Base-by-base conservation (phyloP, 495 filamentous ascomycete species). In the Mycothermus thermophilus region DNA sequence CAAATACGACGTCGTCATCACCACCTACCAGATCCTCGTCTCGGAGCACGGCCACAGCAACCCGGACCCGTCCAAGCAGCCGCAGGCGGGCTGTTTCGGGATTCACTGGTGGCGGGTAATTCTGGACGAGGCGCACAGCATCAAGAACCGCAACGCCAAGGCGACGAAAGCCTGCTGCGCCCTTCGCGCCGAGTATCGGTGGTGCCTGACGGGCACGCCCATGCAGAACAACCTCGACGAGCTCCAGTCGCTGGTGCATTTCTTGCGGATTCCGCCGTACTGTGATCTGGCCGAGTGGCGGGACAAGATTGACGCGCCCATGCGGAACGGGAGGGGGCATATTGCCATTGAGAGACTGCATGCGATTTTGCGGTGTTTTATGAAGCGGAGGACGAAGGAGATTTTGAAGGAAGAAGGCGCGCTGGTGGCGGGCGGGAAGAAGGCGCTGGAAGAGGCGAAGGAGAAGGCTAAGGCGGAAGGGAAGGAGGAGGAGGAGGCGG, bases 191-290 rank as follows among this genome's bases (percentile, higher is more conserved):
- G 77, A 85, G 46, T 93, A 92, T 53, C 69, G 90, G 35, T 97
- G 90, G 90, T 95, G 90, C 50, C 64, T 97, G 34, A 92, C 84
- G 2, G 90, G 90, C 40, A 97, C 90, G 5, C 90, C 90, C 0
- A 78, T 97, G 74, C 90, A 97, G 48, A 97, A 97, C 51, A 95
- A 93, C 41, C 69, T 97, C n/a, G 90, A 95, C 39, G 90, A 97
- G 58, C 59, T 97, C 28, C 88, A 96, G 42, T 90, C 82, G 46
- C 55, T 97, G 36, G 84, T 97, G 46, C 79, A 78, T 28, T 97
- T 97, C 50, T 64, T 97, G 7, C 71, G 83, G n/a, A 92, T 96
- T 52, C 77, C 79, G 41, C 92, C 90, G 1, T 96, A 82, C 51
- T 72, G 84, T 50, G 74, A 93, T 33, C 60, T 94, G 9, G 62